phyloP scores from a whole-genome alignment of 805 yeast species.

The Candida awuae region DNA sequence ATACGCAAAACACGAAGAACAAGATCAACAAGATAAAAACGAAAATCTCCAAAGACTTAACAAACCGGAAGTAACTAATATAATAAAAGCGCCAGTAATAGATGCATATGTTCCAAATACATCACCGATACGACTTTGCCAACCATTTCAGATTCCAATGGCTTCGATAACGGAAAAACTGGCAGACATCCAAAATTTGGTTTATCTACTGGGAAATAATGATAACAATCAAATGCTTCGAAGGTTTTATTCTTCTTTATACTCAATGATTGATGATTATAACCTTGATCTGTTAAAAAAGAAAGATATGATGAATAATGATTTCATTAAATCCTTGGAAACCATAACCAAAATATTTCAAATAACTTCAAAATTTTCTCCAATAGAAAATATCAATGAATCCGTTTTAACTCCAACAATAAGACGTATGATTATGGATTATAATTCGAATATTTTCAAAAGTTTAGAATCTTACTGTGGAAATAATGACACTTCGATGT shows the following conservation, averaged over 20 bases:
- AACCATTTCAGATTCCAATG: conserved; percentile 7
- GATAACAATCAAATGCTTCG: conserved; percentile 1
- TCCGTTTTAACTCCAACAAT: conserved; percentile 15
- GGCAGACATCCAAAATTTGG: conserved; percentile 7
- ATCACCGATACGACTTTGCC: neutral
- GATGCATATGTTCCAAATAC: neutral
- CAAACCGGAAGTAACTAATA: too few species aligned
- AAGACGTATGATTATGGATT: conserved; percentile 18
- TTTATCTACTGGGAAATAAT: conserved; percentile 8
- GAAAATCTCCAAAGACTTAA: too few species aligned
- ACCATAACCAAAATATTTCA: conserved; percentile 20
- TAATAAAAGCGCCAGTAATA: neutral
- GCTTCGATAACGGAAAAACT: conserved; percentile 6
- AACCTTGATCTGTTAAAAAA: conserved; percentile 3
- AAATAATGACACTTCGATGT: conserved; percentile 19
- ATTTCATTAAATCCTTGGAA: conserved; percentile 22
- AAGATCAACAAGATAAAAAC: too few species aligned
- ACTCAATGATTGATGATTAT: neutral
- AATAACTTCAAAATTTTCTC: conserved; percentile 11
- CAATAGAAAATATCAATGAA: conserved; percentile 14
- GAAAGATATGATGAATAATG: conserved; percentile 15
- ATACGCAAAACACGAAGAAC: too few species aligned
- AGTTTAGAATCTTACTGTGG: conserved; percentile 17
- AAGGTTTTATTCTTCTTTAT: conserved; percentile 5
- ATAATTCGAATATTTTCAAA: conserved; percentile 13